Conservation (phyloP, 495 filamentous ascomycete genomes). For the Cudoniella acicularis region DNA sequence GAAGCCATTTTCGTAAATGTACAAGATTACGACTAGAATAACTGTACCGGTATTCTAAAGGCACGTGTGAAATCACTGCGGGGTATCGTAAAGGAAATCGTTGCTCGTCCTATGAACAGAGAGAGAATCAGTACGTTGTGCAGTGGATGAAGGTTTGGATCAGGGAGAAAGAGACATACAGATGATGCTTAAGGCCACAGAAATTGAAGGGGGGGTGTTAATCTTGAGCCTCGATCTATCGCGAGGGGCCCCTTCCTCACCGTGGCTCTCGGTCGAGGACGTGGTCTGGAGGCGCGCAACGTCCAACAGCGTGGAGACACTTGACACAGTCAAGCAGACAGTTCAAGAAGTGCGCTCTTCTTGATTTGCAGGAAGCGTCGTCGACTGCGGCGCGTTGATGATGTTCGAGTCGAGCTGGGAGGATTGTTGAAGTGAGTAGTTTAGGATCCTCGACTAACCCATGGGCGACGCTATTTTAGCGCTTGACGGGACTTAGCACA, state of each 20-base stretch:
- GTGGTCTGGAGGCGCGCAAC: conserved; percentile 8
- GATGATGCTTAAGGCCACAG: background rate
- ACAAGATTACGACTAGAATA: conserved; percentile 11
- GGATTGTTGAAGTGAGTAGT: background rate
- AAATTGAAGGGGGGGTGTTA: background rate
- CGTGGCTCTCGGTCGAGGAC: conserved; percentile 3
- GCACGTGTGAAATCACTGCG: conserved; percentile 12
- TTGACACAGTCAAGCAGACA: conserved; percentile 1
- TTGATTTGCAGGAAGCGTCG: background rate
- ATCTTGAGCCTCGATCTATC: background rate
- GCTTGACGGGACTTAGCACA: no score
- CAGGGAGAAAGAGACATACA: conserved; percentile 3
- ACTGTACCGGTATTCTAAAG: background rate
- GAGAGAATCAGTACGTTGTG: background rate
- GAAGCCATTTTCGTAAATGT: conserved; percentile 23
- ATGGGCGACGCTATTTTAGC: no score
- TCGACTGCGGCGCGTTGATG: background rate
- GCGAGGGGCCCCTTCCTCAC: conserved; percentile 5
- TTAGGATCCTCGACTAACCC: conserved; percentile 1
- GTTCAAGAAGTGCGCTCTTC: background rate
- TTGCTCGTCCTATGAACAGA: conserved; percentile 15
- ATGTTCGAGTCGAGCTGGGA: background rate
- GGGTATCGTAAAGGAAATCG: conserved; percentile 26
- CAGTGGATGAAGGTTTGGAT: no score
- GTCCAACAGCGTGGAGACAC: conserved; percentile 5